Evolutionary conservation across 2,329 filamentous ascomycete genomes (phyloP).

Genomic region (Colletotrichum destructivum): DNA sequence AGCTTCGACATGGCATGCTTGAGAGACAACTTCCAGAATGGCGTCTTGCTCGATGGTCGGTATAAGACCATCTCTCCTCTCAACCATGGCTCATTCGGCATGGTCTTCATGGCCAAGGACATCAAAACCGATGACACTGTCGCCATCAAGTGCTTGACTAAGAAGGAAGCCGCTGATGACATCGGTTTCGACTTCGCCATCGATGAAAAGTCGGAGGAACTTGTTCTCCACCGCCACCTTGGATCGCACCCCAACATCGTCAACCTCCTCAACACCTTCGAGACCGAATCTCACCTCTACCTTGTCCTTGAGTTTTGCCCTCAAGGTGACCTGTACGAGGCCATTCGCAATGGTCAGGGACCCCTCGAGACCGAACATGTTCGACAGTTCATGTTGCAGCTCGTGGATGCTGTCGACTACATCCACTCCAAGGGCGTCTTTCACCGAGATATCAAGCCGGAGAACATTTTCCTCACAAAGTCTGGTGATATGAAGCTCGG

Average conservation of each 20-base stretch:
- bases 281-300: conserved; percentile 91
- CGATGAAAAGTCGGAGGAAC: conserved; percentile 87
- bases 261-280: conserved; percentile 91
- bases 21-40: conserved; percentile 84
- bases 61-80: conserved; percentile 93
- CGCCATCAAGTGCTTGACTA: conserved; percentile 96
- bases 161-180: conserved; percentile 76
- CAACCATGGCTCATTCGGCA: conserved; percentile 98
- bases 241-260: conserved; percentile 91
- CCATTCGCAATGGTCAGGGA: conserved; percentile 89
- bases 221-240: conserved; percentile 84
- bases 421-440: conserved; percentile 94
- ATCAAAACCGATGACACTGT: conserved; percentile 82
- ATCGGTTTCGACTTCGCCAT: conserved; percentile 76
- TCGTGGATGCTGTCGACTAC: conserved; percentile 90
- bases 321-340: conserved; percentile 97
- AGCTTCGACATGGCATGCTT: conserved; percentile 81
- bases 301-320: conserved; percentile 96
- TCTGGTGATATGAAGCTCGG: conserved; percentile 94
- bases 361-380: conserved; percentile 97
- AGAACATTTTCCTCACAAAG: conserved; percentile 96
- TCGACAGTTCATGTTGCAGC: conserved; percentile 95
- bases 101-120: conserved; percentile 96
- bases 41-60: conserved; percentile 87
- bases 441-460: conserved; percentile 98